Percentiles rank a stretch among this genome's conserved stretches.
phyloP scores from a whole-genome alignment of 2,329 filamentous ascomycete species.

The Grosmannia clavigera region DNA sequence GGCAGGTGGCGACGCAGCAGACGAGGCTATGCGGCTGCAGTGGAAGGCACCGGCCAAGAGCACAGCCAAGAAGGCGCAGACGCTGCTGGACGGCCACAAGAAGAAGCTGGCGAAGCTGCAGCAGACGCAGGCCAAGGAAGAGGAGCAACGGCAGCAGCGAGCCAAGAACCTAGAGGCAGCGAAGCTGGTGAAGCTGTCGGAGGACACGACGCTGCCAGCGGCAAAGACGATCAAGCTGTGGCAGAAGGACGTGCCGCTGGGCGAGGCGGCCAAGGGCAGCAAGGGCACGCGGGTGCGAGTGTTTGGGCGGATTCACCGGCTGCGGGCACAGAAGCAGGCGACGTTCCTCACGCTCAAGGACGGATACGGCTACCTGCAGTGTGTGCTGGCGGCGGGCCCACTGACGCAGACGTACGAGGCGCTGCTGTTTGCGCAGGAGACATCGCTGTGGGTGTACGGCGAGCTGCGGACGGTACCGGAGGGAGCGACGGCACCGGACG shows the following conservation, averaged over 20 bases:
- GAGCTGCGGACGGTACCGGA: constrained; percentile 73
- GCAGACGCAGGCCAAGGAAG: constrained; percentile 57
- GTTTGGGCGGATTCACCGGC: constrained; percentile 68
- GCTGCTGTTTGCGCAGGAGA: constrained; percentile 72
- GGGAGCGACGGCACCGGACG: constrained; percentile 65
- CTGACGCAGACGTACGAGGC: constrained; percentile 88
- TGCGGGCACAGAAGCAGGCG: constrained; percentile 71
- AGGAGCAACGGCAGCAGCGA: constrained; percentile 59
- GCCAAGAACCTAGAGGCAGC: constrained; percentile 63
- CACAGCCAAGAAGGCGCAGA: constrained; percentile 73
- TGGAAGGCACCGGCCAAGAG: constrained; percentile 80
- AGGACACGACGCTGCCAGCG: constrained; percentile 64
- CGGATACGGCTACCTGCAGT: constrained; percentile 77
- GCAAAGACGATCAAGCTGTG: constrained; percentile 61
- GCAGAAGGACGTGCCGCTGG: constrained; percentile 25
- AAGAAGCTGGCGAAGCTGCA: constrained; percentile 75
- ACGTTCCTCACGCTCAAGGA: constrained; percentile 80
- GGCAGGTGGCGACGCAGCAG: constrained; percentile 47
- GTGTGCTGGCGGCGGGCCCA: constrained; percentile 61
- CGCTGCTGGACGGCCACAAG: constrained; percentile 61
- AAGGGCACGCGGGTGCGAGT: constrained; percentile 68
- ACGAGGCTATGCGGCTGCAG: constrained; percentile 48
- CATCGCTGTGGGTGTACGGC: constrained; percentile 72
- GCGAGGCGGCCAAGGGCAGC: constrained; percentile 33
- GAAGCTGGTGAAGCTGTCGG: constrained; percentile 59